These are phyloP conservation scores for Trichoderma hamatum DNA, from an alignment of 2,329 filamentous ascomycete genomes.

Conservation along the genomic window DNA sequence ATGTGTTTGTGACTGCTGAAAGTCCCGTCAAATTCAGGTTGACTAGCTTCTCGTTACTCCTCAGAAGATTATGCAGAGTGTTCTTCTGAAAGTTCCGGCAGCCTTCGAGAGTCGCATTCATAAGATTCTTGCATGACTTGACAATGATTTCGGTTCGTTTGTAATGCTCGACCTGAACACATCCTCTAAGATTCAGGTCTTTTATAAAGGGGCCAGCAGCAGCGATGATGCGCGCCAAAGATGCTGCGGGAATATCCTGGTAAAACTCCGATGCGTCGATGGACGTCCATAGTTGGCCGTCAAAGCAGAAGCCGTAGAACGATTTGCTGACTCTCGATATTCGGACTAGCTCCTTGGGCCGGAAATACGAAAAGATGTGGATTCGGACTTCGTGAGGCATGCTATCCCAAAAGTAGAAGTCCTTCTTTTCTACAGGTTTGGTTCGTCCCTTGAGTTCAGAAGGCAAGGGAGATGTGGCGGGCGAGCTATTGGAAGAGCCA, in stretches of 20 bases:
- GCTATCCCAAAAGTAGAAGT: conserved; percentile 73
- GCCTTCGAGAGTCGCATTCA: conserved; percentile 85
- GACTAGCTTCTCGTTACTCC: conserved; percentile 74
- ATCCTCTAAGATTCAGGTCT: conserved; percentile 87
- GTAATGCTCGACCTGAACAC: conserved; percentile 82
- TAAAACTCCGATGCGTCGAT: conserved; percentile 89
- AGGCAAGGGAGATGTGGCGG: conserved; percentile 63
- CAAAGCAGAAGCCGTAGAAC: conserved; percentile 85
- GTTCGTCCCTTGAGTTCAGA: conserved; percentile 45
- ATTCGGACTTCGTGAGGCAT: conserved; percentile 84
- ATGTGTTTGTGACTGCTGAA: conserved; percentile 75
- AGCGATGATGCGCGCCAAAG: conserved; percentile 81
- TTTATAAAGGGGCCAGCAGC: conserved; percentile 87
- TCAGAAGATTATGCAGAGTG: conserved; percentile 76
- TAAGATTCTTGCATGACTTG: conserved; percentile 83
- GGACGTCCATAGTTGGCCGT: conserved; percentile 89
- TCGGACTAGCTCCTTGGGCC: conserved; percentile 78
- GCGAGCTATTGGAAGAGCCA: conserved; percentile 45
- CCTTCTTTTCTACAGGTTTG: conserved; percentile 48
- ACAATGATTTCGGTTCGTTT: conserved; percentile 77
- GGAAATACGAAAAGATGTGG: conserved; percentile 73
- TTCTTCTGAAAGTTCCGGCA: conserved; percentile 80
- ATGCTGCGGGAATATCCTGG: conserved; percentile 79
- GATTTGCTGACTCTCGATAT: conserved; percentile 75
- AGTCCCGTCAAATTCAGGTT: conserved; percentile 86